Base-by-base conservation (phyloP, 768 basidiomycete genomes). In the Termitomyces sp. region DNA sequence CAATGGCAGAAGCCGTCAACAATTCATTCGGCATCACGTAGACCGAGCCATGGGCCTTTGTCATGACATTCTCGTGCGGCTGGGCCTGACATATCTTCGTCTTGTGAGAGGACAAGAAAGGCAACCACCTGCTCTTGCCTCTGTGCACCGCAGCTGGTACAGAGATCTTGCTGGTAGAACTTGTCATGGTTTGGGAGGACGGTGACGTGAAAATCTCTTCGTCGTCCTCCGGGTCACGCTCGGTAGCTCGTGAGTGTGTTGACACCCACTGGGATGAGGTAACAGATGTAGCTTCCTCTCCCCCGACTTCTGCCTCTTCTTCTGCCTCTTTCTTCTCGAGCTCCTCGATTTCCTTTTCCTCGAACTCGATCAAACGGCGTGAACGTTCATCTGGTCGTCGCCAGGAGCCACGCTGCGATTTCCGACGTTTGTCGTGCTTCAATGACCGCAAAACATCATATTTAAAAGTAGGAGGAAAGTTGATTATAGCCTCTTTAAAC, bases 401-500 rank as follows among this genome's bases (percentile, higher is more conserved):
- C 60, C 72, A 73, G 61, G 66, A 70, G 47, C 71, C 70, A n/a
- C 70, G 68, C 57, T 70, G 75, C 9, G 73, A 71, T 37, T 58
- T 50, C 38, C 66, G 70, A 28, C 74, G 73, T 65, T 77, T 79
- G 50, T 75, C 64, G 58, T 75, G 77, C 68, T 83, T 87, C 19
- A 78, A 67, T 2, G 80, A 78, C 26, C 81, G 79, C 53, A 83
- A 69, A 7, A 95, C 88, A 62, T 95, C 87, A 65, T 93, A 94
- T 65, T 97, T 97, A 80, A 95, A 98, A 0, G 95, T 97, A 0
- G 94, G 94, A 5, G 92, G 84, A 60, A 98, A 98, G 63, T 86
- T 67, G 58, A 97, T 97, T 0, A 76, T 71, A 0, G 79, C 91
- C 68, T 98, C 95, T 8, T 73, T 64, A 64, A 97, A 97, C 8